Evolutionary conservation across 2,329 filamentous ascomycete species (phyloP), one percentile per base, ranked within the genome.

Genomic region (Chaetomium sp.): DNA sequence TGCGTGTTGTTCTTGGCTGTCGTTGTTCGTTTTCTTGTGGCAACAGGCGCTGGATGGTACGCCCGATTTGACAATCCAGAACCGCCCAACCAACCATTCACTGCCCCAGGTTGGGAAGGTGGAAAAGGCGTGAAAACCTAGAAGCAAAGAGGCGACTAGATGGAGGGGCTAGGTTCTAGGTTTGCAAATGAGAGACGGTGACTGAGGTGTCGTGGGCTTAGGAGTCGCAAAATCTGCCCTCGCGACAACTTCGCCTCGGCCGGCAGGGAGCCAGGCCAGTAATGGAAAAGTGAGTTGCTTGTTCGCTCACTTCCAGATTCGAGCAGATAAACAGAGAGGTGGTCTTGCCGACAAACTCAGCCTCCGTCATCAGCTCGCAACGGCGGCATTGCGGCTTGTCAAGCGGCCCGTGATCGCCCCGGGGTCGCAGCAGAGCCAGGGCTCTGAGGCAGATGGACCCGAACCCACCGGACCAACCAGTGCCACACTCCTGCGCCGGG

Each of bases 341-440:
- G 49, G 45, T 54, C 40, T 47, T 44, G 49, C 11, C 32, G 35
- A 27, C 44, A 43, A 44, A 54, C 60, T 61, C 53, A 60, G 60
- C 60, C 60, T 58, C 48, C 48, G n/a, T 12, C n/a, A 42, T 42
- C 49, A 60, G 54, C 57, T 41, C 47, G 54, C 36, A 27, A 19
- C 47, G 35, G 19, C 19, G 43, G 35, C 45, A 9, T 36, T 48
- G 45, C 45, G 40, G 53, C 43, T 55, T 37, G 37, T 35, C 53
- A 55, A 49, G 47, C 45, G 54, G 54, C 57, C 57, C 45, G 52
- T 52, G 54, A 56, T 54, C 54, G 50, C 42, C 57, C 44, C 37
- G 33, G 51, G 37, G 37, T 32, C 49, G 40, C 38, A 43, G 49
- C 27, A 43, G n/a, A n/a, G 12, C 33, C 44, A 47, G 7, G 19